Conservation (phyloP, 257 asterid species). For the Thymus mandschuricus region DNA sequence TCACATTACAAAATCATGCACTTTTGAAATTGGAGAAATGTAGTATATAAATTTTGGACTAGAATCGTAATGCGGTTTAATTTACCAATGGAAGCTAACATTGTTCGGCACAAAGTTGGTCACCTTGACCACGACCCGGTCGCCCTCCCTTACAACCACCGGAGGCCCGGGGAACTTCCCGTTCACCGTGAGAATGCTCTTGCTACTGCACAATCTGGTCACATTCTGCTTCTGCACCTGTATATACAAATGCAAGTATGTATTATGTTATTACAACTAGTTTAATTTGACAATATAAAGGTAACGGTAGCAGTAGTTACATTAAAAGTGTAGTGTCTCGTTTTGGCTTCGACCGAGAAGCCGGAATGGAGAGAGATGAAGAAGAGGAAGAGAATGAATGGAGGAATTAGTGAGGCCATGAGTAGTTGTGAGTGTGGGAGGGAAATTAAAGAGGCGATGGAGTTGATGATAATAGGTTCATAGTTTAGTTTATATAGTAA, state of each 20-base stretch:
- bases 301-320: slow-evolving; percentile 28
- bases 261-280: background rate
- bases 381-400: background rate
- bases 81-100: slow-evolving; percentile 68
- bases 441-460: background rate
- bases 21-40: background rate
- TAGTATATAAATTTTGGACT: no score
- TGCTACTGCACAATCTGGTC: slow-evolving; percentile 62
- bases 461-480: no score
- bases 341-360: slow-evolving; percentile 17
- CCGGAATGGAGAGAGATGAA: background rate
- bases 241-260: background rate
- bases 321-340: slow-evolving; percentile 50
- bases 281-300: background rate
- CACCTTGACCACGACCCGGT: slow-evolving; percentile 56
- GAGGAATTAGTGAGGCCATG: slow-evolving; percentile 17
- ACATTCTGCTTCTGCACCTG: slow-evolving; percentile 63
- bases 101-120: slow-evolving; percentile 63
- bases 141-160: slow-evolving; percentile 68
- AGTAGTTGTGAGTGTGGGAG: background rate
- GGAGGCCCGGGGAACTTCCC: slow-evolving; percentile 75
- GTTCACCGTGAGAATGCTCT: slow-evolving; percentile 59
- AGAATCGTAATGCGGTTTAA: background rate
- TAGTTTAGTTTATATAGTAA: no score
- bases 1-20: background rate